These are phyloP conservation scores for Eremothecium sinecaudum DNA, from an alignment of 1,139 yeast species.

Conservation along the genomic window DNA sequence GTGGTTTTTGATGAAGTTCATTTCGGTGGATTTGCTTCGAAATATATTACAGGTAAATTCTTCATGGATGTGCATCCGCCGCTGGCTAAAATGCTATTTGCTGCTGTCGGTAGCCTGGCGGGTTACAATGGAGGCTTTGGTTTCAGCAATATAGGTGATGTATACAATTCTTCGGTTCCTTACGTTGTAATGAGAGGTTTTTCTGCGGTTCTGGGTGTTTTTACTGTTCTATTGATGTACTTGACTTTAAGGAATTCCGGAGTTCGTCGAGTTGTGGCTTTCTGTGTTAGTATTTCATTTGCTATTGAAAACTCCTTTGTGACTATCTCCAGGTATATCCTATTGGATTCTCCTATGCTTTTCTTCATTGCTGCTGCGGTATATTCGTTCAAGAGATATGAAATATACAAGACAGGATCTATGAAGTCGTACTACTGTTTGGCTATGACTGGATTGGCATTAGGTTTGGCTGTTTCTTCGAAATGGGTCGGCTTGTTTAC, in stretches of 20 bases:
- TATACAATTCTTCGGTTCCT: slow-evolving; percentile 52
- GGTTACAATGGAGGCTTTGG: slow-evolving; percentile 72
- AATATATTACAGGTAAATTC: slow-evolving; percentile 60
- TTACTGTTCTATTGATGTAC: slow-evolving; percentile 67
- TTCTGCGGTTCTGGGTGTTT: slow-evolving; percentile 75
- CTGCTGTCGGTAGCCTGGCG: slow-evolving; percentile 60
- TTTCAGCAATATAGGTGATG: slow-evolving; percentile 63
- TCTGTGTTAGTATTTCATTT: slow-evolving; percentile 56
- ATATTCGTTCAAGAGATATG: slow-evolving; percentile 73
- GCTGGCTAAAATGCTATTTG: slow-evolving; percentile 78
- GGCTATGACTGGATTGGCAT: slow-evolving; percentile 63
- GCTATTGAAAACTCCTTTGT: slow-evolving; percentile 77
- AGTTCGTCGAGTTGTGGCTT: slow-evolving; percentile 67
- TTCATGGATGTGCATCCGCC: slow-evolving; percentile 97
- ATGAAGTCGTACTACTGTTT: slow-evolving; percentile 62
- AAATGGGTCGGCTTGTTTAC: slow-evolving; percentile 98
- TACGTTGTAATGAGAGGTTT: slow-evolving; percentile 76
- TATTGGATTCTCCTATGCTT: slow-evolving; percentile 82
- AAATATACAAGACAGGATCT: slow-evolving; percentile 66
- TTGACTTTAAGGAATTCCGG: slow-evolving; percentile 82
- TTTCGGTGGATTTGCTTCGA: slow-evolving; percentile 70
- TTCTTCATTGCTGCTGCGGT: slow-evolving; percentile 85
- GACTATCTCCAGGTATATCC: slow-evolving; percentile 82
- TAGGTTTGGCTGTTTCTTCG: slow-evolving; percentile 81
- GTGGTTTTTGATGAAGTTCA: slow-evolving; percentile 94